Evolutionary conservation across 768 basidiomycete species (phyloP), one percentile per base, ranked within the genome.

Genomic region (Pisolithus microcarpus): DNA sequence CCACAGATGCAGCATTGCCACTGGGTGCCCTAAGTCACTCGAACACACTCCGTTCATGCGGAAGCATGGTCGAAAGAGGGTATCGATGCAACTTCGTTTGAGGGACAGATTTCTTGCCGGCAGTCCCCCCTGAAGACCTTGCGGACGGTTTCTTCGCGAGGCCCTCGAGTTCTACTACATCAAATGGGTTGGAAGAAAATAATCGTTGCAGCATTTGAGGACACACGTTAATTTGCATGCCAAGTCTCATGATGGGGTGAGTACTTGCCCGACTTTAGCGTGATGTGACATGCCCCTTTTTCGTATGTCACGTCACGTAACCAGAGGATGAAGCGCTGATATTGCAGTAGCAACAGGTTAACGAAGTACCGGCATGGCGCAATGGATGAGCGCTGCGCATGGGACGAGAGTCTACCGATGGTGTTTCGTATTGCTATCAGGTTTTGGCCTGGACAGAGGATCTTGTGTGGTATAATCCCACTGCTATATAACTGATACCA

Each of bases 11-110:
- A 46, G 31, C 45, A 31, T 42, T n/a, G 43, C 26, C 16, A 49
- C 50, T 52, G 53, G 52, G 53, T 54, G 50, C 47, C 53, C 47
- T 52, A 50, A 15, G 37, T 52, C 53, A 52, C 50, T 54, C 38
- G 4, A 47, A 26, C 46, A 18, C 44, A 42, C 37, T 26, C 5
- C 26, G 4, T 26, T 26, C 31, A 24, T 45, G 18, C 26, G 45
- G 52, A 43, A 34, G 21, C n/a, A 43, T 26, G 28, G 9, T 19
- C 1, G 40, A n/a, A 43, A 7, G 49, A 43, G 31, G 18, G 16
- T 43, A 34, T 31, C 23, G 42, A 38, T 15, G 40, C 40, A 50
- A 19, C 28, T 5, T 50, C 23, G 42, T 18, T 21, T 36, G 23
- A 19, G 16, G 23, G 26, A 18, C 38, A 18, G 26, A 28, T 15